These are phyloP conservation scores for Acer campestre DNA, from an alignment of 345 rosid species.

Conservation along the genomic window DNA sequence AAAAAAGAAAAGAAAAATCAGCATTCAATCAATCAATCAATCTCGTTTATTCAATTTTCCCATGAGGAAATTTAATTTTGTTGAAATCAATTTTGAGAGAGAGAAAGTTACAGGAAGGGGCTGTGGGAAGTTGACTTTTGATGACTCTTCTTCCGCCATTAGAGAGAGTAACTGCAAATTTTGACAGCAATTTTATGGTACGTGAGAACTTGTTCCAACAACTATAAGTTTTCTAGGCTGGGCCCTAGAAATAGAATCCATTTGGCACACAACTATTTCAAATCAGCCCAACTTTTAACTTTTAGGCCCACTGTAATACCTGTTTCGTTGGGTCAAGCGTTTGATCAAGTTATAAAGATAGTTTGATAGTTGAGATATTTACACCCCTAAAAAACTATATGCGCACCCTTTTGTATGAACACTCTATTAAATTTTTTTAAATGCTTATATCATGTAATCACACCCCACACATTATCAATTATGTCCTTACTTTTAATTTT, in stretches of 20 bases:
- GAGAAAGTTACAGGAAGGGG: not conserved
- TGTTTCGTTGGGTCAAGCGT: too few species aligned
- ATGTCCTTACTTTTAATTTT: too few species aligned
- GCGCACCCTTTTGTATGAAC: too few species aligned
- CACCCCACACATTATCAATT: too few species aligned
- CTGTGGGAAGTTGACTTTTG: not conserved
- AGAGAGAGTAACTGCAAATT: slow-evolving; percentile 21
- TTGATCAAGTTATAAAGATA: too few species aligned
- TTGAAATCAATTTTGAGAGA: not conserved
- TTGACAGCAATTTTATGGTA: too few species aligned
- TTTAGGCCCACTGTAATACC: too few species aligned
- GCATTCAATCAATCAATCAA: not conserved
- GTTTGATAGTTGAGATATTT: too few species aligned
- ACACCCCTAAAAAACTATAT: too few species aligned
- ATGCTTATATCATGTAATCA: too few species aligned
- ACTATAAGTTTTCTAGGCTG: not conserved
- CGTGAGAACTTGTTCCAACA: not conserved
- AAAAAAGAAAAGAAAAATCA: not conserved
- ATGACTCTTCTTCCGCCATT: slow-evolving; percentile 12
- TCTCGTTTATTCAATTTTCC: not conserved
- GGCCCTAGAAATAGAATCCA: not conserved
- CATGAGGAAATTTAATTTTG: not conserved
- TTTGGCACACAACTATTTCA: not conserved
- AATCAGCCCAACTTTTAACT: too few species aligned
- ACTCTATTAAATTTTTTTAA: too few species aligned